A percentile compares a stretch with the other conserved stretches of the same genome.
Evolutionary conservation across 805 yeast species (phyloP).

Genomic region (Diddensiella transvaalensis): DNA sequence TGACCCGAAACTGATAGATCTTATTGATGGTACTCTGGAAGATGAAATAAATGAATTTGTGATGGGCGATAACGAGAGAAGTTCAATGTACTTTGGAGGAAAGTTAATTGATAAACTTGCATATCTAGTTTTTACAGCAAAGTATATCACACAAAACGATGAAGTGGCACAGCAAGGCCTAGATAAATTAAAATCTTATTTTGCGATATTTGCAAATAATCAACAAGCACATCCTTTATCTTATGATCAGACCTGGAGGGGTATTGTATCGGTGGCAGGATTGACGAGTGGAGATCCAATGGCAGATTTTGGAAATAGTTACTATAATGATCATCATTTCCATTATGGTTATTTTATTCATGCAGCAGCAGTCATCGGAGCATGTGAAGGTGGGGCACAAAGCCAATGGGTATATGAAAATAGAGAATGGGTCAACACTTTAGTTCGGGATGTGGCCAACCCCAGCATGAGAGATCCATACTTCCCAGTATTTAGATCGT

Average conservation of each 20-base stretch:
- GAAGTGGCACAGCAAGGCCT: constrained; percentile 46
- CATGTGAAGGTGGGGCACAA: constrained; percentile 44
- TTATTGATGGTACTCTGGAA: neutral
- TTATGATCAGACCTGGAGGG: constrained; percentile 75
- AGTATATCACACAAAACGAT: constrained; percentile 55
- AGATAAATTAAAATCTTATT: constrained; percentile 56
- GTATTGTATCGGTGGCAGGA: constrained; percentile 68
- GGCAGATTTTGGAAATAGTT: constrained; percentile 73
- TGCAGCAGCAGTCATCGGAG: constrained; percentile 77
- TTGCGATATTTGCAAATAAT: constrained; percentile 61
- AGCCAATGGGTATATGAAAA: constrained; percentile 48
- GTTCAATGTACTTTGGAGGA: constrained; percentile 91
- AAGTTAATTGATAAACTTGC: constrained; percentile 87
- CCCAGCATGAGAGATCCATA: constrained; percentile 47
- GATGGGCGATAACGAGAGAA: neutral
- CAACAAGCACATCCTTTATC: constrained; percentile 61
- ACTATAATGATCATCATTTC: constrained; percentile 84
- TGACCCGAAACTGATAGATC: constrained; percentile 35
- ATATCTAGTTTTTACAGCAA: constrained; percentile 62
- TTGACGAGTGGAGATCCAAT: constrained; percentile 41
- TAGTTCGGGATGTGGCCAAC: constrained; percentile 66
- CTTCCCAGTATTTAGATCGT: constrained; percentile 63
- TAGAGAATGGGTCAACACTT: constrained; percentile 55
- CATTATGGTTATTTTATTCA: constrained; percentile 82
- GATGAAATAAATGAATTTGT: constrained; percentile 2